Evolutionary conservation across 495 filamentous ascomycete species (phyloP).

Genomic region (Trypethelium eluteriae): DNA sequence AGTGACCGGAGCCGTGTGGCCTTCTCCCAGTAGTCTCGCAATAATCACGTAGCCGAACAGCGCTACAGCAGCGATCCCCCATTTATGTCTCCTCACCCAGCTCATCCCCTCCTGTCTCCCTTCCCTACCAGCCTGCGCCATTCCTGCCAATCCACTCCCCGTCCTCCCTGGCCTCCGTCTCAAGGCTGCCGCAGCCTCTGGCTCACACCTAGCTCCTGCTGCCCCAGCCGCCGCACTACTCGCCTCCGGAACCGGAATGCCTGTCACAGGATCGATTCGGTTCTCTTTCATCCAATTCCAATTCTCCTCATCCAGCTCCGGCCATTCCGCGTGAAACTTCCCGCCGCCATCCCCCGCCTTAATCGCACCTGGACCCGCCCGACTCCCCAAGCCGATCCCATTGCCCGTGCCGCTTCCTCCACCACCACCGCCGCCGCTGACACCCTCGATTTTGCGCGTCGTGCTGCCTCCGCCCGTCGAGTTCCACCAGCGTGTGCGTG

Average conservation of each 20-base stretch:
- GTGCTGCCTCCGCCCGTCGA: conserved; percentile 86
- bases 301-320: conserved; percentile 83
- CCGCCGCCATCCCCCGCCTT: conserved; percentile 84
- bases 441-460: conserved; percentile 41
- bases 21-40: conserved; percentile 61
- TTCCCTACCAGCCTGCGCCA: conserved; percentile 28
- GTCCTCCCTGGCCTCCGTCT: conserved; percentile 73
- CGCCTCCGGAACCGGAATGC: conserved; percentile 59
- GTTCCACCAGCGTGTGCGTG: conserved; percentile 90
- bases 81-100: conserved; percentile 71
- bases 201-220: conserved; percentile 65
- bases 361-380: conserved; percentile 37
- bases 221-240: conserved; percentile 60
- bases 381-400: conserved; percentile 44
- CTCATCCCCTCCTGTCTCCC: conserved; percentile 68
- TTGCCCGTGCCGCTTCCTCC: conserved; percentile 42
- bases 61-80: conserved; percentile 56
- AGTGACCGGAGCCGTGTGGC: conserved; percentile 16
- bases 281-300: conserved; percentile 86
- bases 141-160: conserved; percentile 62
- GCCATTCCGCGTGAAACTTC: conserved; percentile 84
- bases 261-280: conserved; percentile 70
- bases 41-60: conserved; percentile 78
- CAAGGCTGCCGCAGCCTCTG: conserved; percentile 67
- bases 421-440: conserved; percentile 36